Evolutionary conservation across 495 filamentous ascomycete species (phyloP), one percentile per base, ranked within the genome.

Genomic region (Neurospora tetraspora): DNA sequence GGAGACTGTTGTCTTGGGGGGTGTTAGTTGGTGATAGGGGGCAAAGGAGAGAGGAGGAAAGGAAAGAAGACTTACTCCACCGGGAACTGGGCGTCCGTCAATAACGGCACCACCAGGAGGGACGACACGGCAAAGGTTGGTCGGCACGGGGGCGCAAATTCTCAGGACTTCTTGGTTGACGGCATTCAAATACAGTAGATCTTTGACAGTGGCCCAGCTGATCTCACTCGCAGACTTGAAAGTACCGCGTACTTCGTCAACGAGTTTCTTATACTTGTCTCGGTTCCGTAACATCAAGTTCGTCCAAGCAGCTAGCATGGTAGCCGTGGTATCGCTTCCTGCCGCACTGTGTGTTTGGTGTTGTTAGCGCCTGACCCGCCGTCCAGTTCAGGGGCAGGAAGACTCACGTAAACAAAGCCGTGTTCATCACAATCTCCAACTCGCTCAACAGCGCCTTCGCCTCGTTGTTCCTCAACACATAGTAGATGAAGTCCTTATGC

Each of bases 401-500:
- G 4, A 38, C 74, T 75, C 40, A 73, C 74, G 77, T 75, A 47
- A 78, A 78, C n/a, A 76, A 42, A 16, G 78, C 72, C 59, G 73
- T 73, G 45, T 79, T 79, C 71, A 79, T 38, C 16, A 75, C 53
- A 20, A 79, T 74, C 72, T 79, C 76, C 38, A 69, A 45, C 42
- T 72, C 53, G 31, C 70, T 69, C 6, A 77, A 68, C 20, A 72
- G 40, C 14, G 59, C 65, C 71, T 77, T 74, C 16, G 73, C 37
- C 70, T 79, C 74, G 73, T 73, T 76, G 40, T 76, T 76, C 16
- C 68, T 70, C 14, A 78, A 71, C 39, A 78, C 72, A 6, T 74
- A 74, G 69, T 76, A 76, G 11, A 79, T 75, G 37, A 79, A 78
- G 65, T 78, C 78, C 47, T 71, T 71, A 37, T 77, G 74, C 4